A percentile compares a stretch with the other conserved stretches of the same genome.
Conservation (phyloP, 1,284 basidiomycete genomes). For the Heterobasidion annosum region DNA sequence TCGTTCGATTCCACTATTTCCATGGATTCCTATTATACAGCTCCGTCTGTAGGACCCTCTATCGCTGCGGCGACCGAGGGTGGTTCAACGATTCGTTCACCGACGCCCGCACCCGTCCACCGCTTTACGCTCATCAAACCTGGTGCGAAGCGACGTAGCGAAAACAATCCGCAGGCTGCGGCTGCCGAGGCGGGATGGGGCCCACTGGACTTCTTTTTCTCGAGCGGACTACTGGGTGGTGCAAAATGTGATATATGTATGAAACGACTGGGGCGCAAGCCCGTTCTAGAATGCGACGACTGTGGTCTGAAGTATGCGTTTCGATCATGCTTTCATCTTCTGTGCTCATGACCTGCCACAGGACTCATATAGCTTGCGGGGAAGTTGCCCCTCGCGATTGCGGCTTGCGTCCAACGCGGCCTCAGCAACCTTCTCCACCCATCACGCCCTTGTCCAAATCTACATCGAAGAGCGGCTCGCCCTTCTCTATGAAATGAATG, state of each 20-base stretch:
- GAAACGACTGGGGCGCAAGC: conserved; percentile 80
- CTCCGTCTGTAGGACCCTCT: conserved; percentile 37
- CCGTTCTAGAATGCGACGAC: conserved; percentile 83
- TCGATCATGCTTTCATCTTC: conserved; percentile 4
- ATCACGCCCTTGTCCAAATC: not conserved
- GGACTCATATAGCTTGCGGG: conserved; percentile 78
- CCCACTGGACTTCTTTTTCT: conserved; percentile 72
- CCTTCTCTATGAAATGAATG: not conserved
- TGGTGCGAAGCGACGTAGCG: conserved; percentile 40
- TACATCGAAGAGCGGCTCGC: not conserved
- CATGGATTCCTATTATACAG: conserved; percentile 64
- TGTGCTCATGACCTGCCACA: conserved; percentile 17
- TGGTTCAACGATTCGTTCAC: conserved; percentile 50
- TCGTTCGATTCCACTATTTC: conserved; percentile 24
- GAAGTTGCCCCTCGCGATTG: conserved; percentile 75
- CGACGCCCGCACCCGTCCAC: conserved; percentile 52
- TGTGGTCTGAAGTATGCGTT: conserved; percentile 58
- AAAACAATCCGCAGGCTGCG: conserved; percentile 16
- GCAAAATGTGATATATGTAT: conserved; percentile 76
- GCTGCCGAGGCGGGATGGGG: conserved; percentile 45
- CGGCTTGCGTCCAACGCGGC: conserved; percentile 34
- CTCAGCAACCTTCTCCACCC: not conserved
- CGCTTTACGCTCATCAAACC: conserved; percentile 82
- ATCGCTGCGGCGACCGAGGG: conserved; percentile 64
- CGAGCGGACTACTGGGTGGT: conserved; percentile 53